Evolutionary conservation across 1,139 yeast species (phyloP).

Genomic region (Yamadazyma jaroonii): DNA sequence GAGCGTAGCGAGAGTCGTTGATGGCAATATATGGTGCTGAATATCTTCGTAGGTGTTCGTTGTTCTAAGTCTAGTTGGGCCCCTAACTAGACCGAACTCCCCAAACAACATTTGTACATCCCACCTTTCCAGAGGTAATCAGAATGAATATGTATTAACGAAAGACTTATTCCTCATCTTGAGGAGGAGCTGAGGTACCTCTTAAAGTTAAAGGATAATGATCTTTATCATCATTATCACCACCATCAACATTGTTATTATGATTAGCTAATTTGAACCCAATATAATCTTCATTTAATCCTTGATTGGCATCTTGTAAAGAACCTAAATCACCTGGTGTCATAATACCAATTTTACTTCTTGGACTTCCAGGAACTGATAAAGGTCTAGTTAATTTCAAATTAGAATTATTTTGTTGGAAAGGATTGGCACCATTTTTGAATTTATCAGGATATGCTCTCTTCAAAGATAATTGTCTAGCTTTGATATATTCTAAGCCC

Average conservation of each 20-base stretch:
- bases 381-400: constrained; percentile 86
- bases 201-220: constrained; percentile 45
- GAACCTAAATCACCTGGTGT: constrained; percentile 99
- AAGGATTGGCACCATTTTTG: constrained; percentile 60
- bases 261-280: constrained; percentile 71
- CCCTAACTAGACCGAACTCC: too few relatives aligned
- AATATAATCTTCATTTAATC: constrained; percentile 74
- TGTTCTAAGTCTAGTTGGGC: too few relatives aligned
- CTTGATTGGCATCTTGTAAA: constrained; percentile 79
- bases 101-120: too few relatives aligned
- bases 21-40: too few relatives aligned
- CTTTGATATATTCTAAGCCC: constrained; percentile 96
- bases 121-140: too few relatives aligned
- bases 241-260: constrained; percentile 30
- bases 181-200: constrained; percentile 44
- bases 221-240: constrained; percentile 26
- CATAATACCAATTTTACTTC: constrained; percentile 63
- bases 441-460: constrained; percentile 92
- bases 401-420: constrained; percentile 44
- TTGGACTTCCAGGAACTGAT: constrained; percentile 95
- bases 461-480: constrained; percentile 86
- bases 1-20: too few relatives aligned
- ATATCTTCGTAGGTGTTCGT: too few relatives aligned
- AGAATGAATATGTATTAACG: too few relatives aligned
- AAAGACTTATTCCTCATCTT: background rate